Base-by-base conservation (phyloP, 345 rosid genomes). In the Arabidopsis arenosa region DNA sequence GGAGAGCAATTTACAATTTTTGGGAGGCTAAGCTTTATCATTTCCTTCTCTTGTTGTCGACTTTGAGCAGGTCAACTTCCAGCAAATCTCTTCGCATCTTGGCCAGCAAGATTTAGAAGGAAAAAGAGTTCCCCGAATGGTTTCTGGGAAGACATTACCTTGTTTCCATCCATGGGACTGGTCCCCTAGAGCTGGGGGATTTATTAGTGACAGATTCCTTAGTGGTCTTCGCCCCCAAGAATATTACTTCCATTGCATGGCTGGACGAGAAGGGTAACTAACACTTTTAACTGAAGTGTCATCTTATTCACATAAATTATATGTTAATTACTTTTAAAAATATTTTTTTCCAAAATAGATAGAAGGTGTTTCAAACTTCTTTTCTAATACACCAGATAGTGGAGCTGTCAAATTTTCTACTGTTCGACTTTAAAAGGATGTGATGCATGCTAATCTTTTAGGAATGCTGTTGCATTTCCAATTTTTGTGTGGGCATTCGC, bases 171-270 rank as follows among this genome's bases (percentile, higher is more conserved):
- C 97, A 12, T 95, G 97, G 97, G 99, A 95, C 80, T 95, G 97
- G 97, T 84, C 90, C 70, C 89, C 99, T 55, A 88, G 99, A 59
- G 96, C 99, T 71, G 99, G 99, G 18, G 99, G 99, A 51, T 95
- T 88, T 77, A 90, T 95, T 66, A 87, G 86, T 67, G 99, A 95
- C 75, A 93, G 99, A 63, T 95, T 95, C 76, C 97, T 95, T 63
- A 85, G 92, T 56, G 99, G 99, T 66, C 97, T 95, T 83, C 99
- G 97, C 23, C 99, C 97, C n/a, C 99, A 95, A 85, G 99, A 95
- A 78, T 95, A 95, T 83, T 95, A 92, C 79, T 95, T 92, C 78
- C 99, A 95, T 79, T 95, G 99, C 85, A 95, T 95, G 99, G 97
- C 99, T 78, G 99, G 99, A 58, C 92, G 97, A 74, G 97, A 95